Percentiles rank a stretch among this genome's conserved stretches.
Conservation (phyloP, 2,329 filamentous ascomycete species). For the Colletotrichum scovillei region DNA sequence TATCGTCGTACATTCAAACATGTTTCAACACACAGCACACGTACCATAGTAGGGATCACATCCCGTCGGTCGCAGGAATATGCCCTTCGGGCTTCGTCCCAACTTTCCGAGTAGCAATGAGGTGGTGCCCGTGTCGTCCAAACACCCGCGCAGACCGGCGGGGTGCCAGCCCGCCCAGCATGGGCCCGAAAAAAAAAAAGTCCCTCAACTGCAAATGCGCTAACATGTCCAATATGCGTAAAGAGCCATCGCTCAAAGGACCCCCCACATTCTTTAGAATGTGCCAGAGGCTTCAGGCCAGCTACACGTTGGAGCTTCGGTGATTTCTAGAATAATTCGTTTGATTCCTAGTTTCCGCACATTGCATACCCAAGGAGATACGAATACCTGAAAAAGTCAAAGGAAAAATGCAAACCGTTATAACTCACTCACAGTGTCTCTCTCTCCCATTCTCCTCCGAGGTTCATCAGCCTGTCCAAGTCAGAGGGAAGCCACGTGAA, state of each 20-base stretch:
- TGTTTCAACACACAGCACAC: slow-evolving; percentile 25
- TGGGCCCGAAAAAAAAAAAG: neutral
- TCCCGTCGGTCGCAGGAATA: neutral
- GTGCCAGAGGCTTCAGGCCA: slow-evolving; percentile 14
- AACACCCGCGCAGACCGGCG: neutral
- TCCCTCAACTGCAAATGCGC: slow-evolving; percentile 11
- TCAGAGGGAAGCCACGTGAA: neutral
- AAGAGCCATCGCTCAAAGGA: slow-evolving; percentile 21
- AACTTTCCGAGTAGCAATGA: neutral
- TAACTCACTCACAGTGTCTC: neutral
- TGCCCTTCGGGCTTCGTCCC: slow-evolving; percentile 14
- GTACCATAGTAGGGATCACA: neutral
- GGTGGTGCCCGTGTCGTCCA: slow-evolving; percentile 15
- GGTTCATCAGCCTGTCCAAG: neutral
- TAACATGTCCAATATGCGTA: neutral
- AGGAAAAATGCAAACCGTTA: neutral
- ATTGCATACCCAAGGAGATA: neutral
- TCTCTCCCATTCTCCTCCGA: neutral
- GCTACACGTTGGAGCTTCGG: neutral
- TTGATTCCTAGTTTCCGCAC: neutral
- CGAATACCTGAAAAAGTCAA: neutral
- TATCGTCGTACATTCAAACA: slow-evolving; percentile 9
- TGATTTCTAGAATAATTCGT: neutral
- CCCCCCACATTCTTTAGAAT: slow-evolving; percentile 28
- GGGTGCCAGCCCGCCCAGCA: neutral